Conservation (phyloP, 2,329 filamentous ascomycete genomes). For the Paecilomyces fulvus region DNA sequence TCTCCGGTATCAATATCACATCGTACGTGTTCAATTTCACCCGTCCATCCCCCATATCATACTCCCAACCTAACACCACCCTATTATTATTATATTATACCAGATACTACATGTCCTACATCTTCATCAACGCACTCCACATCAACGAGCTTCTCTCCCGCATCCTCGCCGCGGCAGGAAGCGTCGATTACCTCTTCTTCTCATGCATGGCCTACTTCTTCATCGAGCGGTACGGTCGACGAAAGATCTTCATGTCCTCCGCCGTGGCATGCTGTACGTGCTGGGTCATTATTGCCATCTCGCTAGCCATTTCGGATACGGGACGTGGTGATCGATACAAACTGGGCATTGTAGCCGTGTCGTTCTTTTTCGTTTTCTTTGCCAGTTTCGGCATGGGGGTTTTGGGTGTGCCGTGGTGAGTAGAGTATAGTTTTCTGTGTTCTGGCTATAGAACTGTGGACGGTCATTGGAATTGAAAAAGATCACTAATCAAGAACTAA, state of each 20-base stretch:
- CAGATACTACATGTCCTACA: slow-evolving; percentile 31
- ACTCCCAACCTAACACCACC: background rate
- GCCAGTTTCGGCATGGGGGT: slow-evolving; percentile 32
- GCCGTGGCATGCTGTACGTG: slow-evolving; percentile 43
- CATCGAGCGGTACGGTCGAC: slow-evolving; percentile 41
- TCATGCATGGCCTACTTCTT: slow-evolving; percentile 36
- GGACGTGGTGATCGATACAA: slow-evolving; percentile 35
- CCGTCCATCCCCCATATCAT: background rate
- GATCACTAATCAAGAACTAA: no score
- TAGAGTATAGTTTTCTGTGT: no score
- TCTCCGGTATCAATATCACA: slow-evolving; percentile 30
- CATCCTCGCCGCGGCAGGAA: slow-evolving; percentile 39
- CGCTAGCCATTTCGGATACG: slow-evolving; percentile 32
- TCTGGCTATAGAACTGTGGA: no score
- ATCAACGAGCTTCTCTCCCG: slow-evolving; percentile 29
- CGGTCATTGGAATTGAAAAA: no score
- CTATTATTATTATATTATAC: no score
- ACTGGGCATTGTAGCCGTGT: slow-evolving; percentile 40
- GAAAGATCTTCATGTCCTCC: slow-evolving; percentile 42
- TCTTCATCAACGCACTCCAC: slow-evolving; percentile 37
- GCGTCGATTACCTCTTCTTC: slow-evolving; percentile 39
- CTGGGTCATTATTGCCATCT: slow-evolving; percentile 41
- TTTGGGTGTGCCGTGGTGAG: slow-evolving; percentile 30
- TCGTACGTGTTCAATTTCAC: slow-evolving; percentile 5
- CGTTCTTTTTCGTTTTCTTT: slow-evolving; percentile 38